Conservation (phyloP, 257 asterid genomes). For the Fraxinus anomala region DNA sequence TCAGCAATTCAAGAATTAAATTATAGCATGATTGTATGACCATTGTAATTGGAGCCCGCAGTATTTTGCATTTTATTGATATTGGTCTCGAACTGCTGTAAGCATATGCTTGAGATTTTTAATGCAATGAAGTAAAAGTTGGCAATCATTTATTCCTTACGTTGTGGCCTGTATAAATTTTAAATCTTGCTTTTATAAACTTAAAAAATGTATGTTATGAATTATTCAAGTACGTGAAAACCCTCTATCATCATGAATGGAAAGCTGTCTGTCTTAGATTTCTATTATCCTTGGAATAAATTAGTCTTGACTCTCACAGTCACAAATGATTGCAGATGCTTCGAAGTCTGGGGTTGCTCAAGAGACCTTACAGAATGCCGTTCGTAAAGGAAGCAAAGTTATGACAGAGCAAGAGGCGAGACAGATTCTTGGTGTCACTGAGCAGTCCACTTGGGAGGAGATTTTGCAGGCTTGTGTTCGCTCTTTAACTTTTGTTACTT, state of each 20-base stretch:
- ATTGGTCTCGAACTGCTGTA: background rate
- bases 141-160: background rate
- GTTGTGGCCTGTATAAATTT: background rate
- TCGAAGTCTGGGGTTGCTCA: slow-evolving; percentile 75
- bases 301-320: background rate
- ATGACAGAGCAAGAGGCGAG: slow-evolving; percentile 81
- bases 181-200: background rate
- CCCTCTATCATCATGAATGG: background rate
- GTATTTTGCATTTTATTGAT: background rate
- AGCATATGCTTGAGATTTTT: background rate
- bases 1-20: background rate
- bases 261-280: background rate
- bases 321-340: slow-evolving; percentile 49
- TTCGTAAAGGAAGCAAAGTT: slow-evolving; percentile 52
- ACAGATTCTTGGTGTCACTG: slow-evolving; percentile 72
- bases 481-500: background rate
- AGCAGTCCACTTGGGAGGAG: slow-evolving; percentile 74
- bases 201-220: background rate
- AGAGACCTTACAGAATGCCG: slow-evolving; percentile 58
- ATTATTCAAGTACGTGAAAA: background rate
- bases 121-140: background rate
- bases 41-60: background rate
- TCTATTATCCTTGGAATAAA: background rate
- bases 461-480: slow-evolving; percentile 50
- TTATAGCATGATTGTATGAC: background rate